Base-by-base conservation (phyloP, 495 filamentous ascomycete species). In the Cercophora sp. region DNA sequence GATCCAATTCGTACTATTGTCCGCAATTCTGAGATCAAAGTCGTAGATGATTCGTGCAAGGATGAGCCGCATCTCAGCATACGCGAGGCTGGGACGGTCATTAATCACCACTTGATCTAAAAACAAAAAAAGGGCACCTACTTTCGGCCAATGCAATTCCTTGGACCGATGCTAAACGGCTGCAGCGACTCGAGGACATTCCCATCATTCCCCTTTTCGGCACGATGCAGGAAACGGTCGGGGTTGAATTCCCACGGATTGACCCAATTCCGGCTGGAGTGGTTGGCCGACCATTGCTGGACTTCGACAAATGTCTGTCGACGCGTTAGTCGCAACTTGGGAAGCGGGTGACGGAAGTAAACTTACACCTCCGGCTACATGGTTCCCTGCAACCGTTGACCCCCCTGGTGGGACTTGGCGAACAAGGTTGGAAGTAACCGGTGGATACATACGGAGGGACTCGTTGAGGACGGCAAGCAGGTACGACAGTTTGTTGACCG, bases 401-500 rank as follows among this genome's bases (percentile, higher is more conserved):
- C 82, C 81, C 2, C 64, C 70, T 2, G 59, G 48, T 0, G 78
- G 73, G 4, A 67, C 63, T 0, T 69, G 34, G 2, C 82, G 70
- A 0, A 72, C 68, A 16, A 76, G 50, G 1, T 67, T 67, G 34
- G 53, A 63, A 0, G 75, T 57, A 2, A 75, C 65, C 0, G 83
- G 78, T 1, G 82, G 76, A 58, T 78, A 80, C 44, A 82, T 62
- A 1, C 83, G 73, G 60, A 85, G 58, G 1, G 68, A 58, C 58
- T 86, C 83, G 37, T 80, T 64, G 1, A 84, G 60, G 15, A 72
- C 73, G 2, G 80, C 82, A 3, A 73, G 41, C 58, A 85, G 57
- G 59, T 83, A 85, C 1, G 70, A 31, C 2, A 85, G 64, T 3
- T 66, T 54, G 22, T 57, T 52, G 2, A 79, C 70, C 16, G 61